phyloP scores from a whole-genome alignment of 169 alveolate genomes.

The Theileria parva region DNA sequence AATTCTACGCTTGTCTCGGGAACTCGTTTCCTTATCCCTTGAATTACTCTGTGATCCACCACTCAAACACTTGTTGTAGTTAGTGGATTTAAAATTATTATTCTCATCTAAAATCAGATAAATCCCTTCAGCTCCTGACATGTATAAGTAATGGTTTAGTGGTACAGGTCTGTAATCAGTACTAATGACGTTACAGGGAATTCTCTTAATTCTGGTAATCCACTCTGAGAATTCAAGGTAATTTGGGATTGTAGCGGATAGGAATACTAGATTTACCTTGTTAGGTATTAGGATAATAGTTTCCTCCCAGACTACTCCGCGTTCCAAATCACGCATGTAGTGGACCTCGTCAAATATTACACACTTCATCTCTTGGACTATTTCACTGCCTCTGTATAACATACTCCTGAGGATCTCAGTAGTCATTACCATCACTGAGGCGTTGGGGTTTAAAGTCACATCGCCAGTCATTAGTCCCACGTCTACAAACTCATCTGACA shows the following conservation, averaged over 20 bases:
- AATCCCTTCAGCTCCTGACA: conserved; percentile 94
- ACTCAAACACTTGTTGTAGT: conserved; percentile 63
- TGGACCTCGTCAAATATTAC: conserved; percentile 98
- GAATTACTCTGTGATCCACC: conserved; percentile 15
- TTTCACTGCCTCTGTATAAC: conserved; percentile 98
- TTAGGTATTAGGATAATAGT: conserved; percentile 94
- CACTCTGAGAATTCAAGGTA: conserved; percentile 99
- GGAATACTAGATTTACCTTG: conserved; percentile 92
- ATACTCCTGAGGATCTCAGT: conserved; percentile 97
- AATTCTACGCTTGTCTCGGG: conserved; percentile 30
- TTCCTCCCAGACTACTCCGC: conserved; percentile 99
- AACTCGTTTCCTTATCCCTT: conserved; percentile 41
- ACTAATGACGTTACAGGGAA: conserved; percentile 96
- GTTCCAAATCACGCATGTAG: conserved; percentile 99
- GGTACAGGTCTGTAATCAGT: conserved; percentile 99
- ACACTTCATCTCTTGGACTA: conserved; percentile 86
- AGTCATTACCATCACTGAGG: conserved; percentile 98
- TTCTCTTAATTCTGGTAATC: conserved; percentile 95
- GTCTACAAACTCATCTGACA: conserved; percentile 94
- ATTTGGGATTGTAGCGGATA: conserved; percentile 99
- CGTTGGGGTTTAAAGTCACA: conserved; percentile 95
- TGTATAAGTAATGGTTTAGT: conserved; percentile 93
- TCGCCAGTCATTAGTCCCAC: conserved; percentile 99
- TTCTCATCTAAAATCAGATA: conserved; percentile 94
- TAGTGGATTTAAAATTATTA: conserved; percentile 82